Conservation (phyloP, 768 basidiomycete genomes). For the Heimioporus sp. region DNA sequence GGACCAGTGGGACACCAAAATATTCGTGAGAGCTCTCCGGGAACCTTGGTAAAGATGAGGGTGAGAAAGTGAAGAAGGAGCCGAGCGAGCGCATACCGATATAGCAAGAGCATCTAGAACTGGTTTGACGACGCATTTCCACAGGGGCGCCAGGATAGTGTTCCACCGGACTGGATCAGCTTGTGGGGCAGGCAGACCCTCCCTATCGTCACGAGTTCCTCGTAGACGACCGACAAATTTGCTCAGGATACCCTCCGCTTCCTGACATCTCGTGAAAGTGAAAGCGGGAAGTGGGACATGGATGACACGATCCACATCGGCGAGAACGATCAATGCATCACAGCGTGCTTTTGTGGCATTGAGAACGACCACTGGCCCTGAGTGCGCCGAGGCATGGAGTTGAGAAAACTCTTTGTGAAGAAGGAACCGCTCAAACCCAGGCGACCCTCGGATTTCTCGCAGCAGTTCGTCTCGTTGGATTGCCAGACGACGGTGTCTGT, state of each 20-base stretch:
- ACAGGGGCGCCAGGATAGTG: not conserved
- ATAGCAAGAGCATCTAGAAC: not conserved
- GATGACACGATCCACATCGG: not conserved
- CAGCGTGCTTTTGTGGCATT: not conserved
- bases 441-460: not conserved
- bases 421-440: not conserved
- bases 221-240: not conserved
- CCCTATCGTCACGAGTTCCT: not conserved
- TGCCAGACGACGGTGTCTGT: not conserved
- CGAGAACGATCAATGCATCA: not conserved
- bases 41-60: not conserved
- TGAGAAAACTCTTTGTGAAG: not conserved
- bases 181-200: not conserved
- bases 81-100: not conserved
- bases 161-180: not conserved
- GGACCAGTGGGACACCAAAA: slow-evolving; percentile 1
- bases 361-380: not conserved
- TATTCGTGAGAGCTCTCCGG: not conserved
- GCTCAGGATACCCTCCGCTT: not conserved
- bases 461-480: not conserved
- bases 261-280: not conserved
- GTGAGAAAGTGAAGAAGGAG: not conserved
- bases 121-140: slow-evolving; percentile 2
- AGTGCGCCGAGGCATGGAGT: not conserved
- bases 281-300: slow-evolving; percentile 1